Evolutionary conservation across 148 eudicot genomes (phyloP).

Genomic region (Tetragonia tetragonoides): DNA sequence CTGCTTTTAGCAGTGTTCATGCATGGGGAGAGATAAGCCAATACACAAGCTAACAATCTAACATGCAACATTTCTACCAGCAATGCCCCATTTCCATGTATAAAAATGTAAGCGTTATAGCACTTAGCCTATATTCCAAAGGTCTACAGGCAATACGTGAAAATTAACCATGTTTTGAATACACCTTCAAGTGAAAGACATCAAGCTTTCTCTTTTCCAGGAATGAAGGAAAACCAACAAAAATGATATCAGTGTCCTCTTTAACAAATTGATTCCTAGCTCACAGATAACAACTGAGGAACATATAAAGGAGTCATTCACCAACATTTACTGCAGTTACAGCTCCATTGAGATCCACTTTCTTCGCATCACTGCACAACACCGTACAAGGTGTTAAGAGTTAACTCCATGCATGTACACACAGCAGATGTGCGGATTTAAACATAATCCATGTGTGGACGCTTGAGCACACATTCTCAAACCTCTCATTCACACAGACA

Average conservation of each 20-base stretch:
- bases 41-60: background rate
- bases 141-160: background rate
- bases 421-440: background rate
- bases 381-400: constrained; percentile 23
- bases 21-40: background rate
- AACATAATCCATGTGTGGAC: background rate
- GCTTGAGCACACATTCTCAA: background rate
- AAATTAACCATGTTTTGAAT: background rate
- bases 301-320: constrained; percentile 21
- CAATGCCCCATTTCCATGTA: too few relatives aligned
- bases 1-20: background rate
- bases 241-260: background rate
- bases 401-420: background rate
- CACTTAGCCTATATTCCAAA: too few relatives aligned
- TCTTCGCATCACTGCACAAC: constrained; percentile 43
- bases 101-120: too few relatives aligned
- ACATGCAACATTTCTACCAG: too few relatives aligned
- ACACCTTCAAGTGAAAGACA: too few relatives aligned
- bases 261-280: background rate
- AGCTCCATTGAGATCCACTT: constrained; percentile 33
- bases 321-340: constrained; percentile 50
- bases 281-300: constrained; percentile 1
- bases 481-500: background rate
- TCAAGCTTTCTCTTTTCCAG: too few relatives aligned
- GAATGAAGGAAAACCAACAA: background rate